phyloP scores from a whole-genome alignment of 106 monocot genomes.

The Iris macrosiphon region DNA sequence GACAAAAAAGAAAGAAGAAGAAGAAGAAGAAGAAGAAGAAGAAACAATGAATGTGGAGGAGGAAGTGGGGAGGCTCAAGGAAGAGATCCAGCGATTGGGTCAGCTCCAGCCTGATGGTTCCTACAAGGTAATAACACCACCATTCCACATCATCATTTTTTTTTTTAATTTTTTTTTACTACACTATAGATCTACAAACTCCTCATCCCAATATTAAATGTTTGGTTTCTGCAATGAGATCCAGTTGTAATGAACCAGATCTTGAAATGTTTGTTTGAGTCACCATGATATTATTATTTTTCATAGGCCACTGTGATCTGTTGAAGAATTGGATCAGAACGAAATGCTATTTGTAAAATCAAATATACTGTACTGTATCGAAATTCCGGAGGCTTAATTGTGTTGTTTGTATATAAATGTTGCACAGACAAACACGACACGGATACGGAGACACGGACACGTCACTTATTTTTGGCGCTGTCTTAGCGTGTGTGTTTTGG shows the following conservation, averaged over 20 bases:
- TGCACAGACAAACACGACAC: too few relatives aligned
- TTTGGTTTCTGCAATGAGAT: neutral
- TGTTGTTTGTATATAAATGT: too few relatives aligned
- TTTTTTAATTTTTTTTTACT: neutral
- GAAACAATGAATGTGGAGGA: slow-evolving; percentile 52
- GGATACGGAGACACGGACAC: too few relatives aligned
- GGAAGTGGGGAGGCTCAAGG: slow-evolving; percentile 55
- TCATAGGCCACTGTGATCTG: too few relatives aligned
- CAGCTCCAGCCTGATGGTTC: slow-evolving; percentile 48
- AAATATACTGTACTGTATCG: too few relatives aligned
- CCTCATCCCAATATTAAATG: neutral
- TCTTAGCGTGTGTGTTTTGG: too few relatives aligned
- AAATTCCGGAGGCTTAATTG: too few relatives aligned
- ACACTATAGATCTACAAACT: neutral
- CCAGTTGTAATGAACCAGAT: neutral
- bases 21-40: slow-evolving; percentile 1
- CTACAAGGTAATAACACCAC: slow-evolving; percentile 26
- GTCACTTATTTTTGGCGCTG: too few relatives aligned
- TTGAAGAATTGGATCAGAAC: too few relatives aligned
- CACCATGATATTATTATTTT: too few relatives aligned
- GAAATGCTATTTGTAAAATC: too few relatives aligned
- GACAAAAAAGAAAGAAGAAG: neutral
- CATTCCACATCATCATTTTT: neutral
- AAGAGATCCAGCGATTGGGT: slow-evolving; percentile 59
- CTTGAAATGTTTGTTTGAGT: neutral